Evolutionary conservation across 176 grass and related monocot genomes (phyloP).

Genomic region (Carex myosuroides): DNA sequence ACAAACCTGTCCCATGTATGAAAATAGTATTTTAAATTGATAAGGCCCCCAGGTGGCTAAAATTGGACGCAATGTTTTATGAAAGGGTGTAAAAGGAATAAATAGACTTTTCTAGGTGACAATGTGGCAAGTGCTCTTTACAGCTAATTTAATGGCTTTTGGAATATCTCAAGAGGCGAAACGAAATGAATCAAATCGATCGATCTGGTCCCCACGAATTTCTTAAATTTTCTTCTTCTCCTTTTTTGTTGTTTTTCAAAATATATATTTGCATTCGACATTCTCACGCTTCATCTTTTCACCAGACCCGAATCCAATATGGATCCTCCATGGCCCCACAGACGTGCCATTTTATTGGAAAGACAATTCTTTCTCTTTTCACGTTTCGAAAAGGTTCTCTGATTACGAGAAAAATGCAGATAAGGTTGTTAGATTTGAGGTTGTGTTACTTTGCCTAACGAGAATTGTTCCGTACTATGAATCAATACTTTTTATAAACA

Average conservation of each 20-base stretch:
- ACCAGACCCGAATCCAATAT: not conserved
- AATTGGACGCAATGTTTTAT: not conserved
- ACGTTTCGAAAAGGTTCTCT: not conserved
- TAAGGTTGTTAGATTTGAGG: no score
- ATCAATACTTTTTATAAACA: no score
- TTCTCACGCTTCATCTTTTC: constrained; percentile 4
- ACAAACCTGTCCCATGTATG: not conserved
- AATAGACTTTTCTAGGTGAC: not conserved
- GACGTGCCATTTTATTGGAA: constrained; percentile 1
- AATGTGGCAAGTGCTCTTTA: constrained; percentile 2
- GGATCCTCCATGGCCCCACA: not conserved
- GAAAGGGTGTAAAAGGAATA: not conserved
- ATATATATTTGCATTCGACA: not conserved
- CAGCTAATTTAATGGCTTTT: not conserved
- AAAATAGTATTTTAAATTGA: not conserved
- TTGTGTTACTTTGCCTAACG: no score
- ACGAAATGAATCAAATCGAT: not conserved
- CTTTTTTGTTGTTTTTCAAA: not conserved
- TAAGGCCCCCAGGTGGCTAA: not conserved
- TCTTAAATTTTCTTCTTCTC: not conserved
- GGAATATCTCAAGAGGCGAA: not conserved
- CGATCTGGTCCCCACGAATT: not conserved
- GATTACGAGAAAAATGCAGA: not conserved
- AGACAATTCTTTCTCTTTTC: not conserved
- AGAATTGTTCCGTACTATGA: no score